Evolutionary conservation across 768 basidiomycete species (phyloP).

Genomic region (Termitomyces sp.): DNA sequence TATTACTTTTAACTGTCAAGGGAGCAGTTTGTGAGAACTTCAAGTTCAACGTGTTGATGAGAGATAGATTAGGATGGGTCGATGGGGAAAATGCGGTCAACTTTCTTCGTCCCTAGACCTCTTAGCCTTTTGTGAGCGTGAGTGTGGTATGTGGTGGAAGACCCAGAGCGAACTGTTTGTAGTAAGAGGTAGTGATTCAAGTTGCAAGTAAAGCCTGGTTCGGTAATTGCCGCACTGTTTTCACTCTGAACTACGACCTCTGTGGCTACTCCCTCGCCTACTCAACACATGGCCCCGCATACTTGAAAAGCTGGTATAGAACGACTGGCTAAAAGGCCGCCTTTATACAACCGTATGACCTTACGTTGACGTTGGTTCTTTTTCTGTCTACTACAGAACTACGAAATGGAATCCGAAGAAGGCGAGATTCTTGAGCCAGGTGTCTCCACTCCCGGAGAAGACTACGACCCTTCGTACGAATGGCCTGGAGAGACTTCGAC

Average conservation of each 20-base stretch:
- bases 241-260: not conserved
- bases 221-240: constrained; percentile 10
- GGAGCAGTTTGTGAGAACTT: not conserved
- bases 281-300: constrained; percentile 6
- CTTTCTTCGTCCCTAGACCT: not conserved
- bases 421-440: constrained; percentile 27
- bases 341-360: constrained; percentile 5
- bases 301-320: constrained; percentile 8
- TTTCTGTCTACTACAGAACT: constrained; percentile 10
- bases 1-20: not conserved
- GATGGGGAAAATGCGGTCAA: not conserved
- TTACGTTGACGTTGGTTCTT: constrained; percentile 1
- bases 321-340: constrained; percentile 2
- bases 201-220: too few species aligned
- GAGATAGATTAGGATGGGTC: not conserved
- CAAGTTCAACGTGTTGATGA: not conserved
- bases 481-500: constrained; percentile 49
- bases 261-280: not conserved
- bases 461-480: constrained; percentile 55
- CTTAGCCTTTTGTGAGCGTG: not conserved
- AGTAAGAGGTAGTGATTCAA: too few species aligned
- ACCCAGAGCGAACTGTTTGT: not conserved
- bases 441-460: constrained; percentile 18
- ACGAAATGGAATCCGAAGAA: constrained; percentile 25
- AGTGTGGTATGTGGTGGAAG: not conserved